Evolutionary conservation across 108 stramenopile genomes (phyloP), one percentile per base, ranked within the genome.

Genomic region (Chaetoceros tenuissimus): DNA sequence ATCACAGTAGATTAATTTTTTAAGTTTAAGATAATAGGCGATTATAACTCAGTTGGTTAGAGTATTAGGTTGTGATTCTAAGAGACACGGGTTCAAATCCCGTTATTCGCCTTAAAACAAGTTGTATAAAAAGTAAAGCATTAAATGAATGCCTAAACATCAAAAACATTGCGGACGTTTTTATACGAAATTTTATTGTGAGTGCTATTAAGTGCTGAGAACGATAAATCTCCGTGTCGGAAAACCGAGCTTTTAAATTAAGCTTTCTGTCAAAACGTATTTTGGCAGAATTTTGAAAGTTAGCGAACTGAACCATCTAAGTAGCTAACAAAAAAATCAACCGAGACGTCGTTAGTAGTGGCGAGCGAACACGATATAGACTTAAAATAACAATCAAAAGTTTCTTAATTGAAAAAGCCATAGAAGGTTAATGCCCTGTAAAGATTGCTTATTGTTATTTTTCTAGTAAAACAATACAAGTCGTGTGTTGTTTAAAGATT

Each of bases 231-330:
- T 59, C 64, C 56, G 46, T 51, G 58, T 52, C 58, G 64, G 57
- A 51, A 48, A 66, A 66, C 57, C 64, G 58, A 50, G 3, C 46
- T 43, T n/a, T 0, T 20, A 23, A 1, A 48, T 22, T 25, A 20
- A 31, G 3, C n/a, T n/a, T n/a, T n/a, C n/a, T n/a, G n/a, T n/a
- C n/a, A n/a, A n/a, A n/a, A n/a, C n/a, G n/a, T n/a, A n/a, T n/a
- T n/a, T n/a, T n/a, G n/a, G n/a, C n/a, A n/a, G n/a, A n/a, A n/a
- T n/a, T n/a, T 47, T 46, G 29, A 21, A 57, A 65, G 25, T 1
- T 47, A 46, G 64, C 40, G 64, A 65, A 65, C 57, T 66, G 65
- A 66, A 66, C 46, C 65, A 66, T 66, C 65, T 66, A 48, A 66
- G 65, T 66, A 66, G 23, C 65, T 45, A 51, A 46, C 58, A 48